Base-by-base conservation (phyloP, 129 eudicot species). In the Mikania micrantha region DNA sequence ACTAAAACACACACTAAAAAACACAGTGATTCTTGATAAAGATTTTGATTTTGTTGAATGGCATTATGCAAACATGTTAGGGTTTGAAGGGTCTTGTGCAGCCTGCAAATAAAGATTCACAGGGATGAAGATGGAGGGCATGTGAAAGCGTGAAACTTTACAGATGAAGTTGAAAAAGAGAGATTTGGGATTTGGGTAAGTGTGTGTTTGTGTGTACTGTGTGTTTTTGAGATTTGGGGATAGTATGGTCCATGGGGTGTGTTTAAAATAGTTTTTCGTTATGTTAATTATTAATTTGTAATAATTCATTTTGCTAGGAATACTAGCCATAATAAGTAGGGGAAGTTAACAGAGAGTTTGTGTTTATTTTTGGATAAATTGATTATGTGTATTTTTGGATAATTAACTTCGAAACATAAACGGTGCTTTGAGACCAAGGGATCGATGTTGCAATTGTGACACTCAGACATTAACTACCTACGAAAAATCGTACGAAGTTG, bases 121-220 rank as follows among this genome's bases (percentile, higher is more conserved):
- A 71, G 42, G 73, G 78, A 47, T 28, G 77, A 73, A 78, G 66
- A 72, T 67, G 74, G 82, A 48, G 82, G 8, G 78, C 74, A 78
- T 66, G 82, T 78, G 82, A 66, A 72, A 47, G 73, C 73, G 78
- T 45, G 71, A 38, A 64, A 74, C 77, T 77, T 77, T 77, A 78
- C 74, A 56, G 76, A 57, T 54, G 81, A 39, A 69, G 77, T 69
- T 69, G 83, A 70, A 73, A 73, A 80, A 76, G 77, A 74, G 65
- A 39, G 67, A 65, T 64, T 78, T 69, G 83, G 80, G 83, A 60
- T 74, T 78, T 74, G 78, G 69, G 78, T 42, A 57, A 34, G 54
- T n/a, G 71, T 52, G 36, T 41, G 67, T 29, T n/a, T 24, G 59
- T 38, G 67, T 57, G 69, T 44, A 60, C 39, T 54, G 61, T 53